Percentiles rank a stretch among this genome's conserved stretches.
phyloP scores from a whole-genome alignment of 345 rosid genomes.

The Eucalyptus melliodora region DNA sequence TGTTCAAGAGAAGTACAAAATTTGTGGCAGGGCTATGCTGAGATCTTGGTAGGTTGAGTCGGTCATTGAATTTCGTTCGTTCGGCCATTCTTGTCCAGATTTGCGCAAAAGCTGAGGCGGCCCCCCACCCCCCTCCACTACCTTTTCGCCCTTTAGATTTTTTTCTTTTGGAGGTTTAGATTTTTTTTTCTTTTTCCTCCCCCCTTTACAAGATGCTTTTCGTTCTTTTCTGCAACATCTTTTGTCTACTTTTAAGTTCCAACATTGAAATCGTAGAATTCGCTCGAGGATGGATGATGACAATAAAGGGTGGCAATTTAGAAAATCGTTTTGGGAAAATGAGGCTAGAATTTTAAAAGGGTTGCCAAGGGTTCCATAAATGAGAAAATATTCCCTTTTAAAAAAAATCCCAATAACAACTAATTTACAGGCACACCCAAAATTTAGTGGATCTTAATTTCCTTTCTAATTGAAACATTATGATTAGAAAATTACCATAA shows the following conservation, averaged over 20 bases:
- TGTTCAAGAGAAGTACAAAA: not conserved
- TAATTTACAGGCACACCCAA: not conserved
- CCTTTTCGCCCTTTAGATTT: not conserved
- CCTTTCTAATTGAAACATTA: not conserved
- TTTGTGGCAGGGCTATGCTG: not conserved
- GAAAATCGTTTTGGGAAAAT: not conserved
- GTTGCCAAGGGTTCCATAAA: not conserved
- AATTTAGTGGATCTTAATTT: rapidly evolving
- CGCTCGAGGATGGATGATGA: not conserved
- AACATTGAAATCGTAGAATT: not conserved
- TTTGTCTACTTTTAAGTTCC: not conserved
- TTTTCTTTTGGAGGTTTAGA: not conserved
- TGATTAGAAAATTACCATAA: not conserved
- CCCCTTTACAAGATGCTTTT: not conserved
- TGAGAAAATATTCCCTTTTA: not conserved
- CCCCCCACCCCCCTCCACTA: not conserved
- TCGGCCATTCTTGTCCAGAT: not conserved
- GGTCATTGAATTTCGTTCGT: not conserved
- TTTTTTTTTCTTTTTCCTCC: not conserved
- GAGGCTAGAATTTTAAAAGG: not conserved
- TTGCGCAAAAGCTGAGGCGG: not conserved
- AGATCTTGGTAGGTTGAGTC: not conserved
- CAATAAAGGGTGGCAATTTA: not conserved
- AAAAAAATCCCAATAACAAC: not conserved
- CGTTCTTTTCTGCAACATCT: not conserved